Percentiles rank a stretch among this genome's conserved stretches.
These are phyloP conservation scores for Limnanthes douglasii DNA, from an alignment of 345 rosid genomes.

Conservation along the genomic window DNA sequence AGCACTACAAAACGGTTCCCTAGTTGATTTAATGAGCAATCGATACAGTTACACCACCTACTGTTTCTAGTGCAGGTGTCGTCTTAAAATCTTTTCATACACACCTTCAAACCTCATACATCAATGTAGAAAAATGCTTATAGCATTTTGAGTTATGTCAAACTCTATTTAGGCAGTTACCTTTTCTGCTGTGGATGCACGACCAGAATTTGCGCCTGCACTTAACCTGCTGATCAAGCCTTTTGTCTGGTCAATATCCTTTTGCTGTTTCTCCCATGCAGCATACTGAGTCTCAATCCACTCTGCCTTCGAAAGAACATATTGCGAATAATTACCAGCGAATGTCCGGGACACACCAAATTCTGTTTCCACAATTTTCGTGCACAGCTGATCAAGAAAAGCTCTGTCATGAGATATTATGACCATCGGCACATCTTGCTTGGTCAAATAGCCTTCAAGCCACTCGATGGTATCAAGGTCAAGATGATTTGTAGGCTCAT, in stretches of 20 bases:
- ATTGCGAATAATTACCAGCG: conserved; percentile 84
- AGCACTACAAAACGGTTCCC: no score
- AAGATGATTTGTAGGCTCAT: conserved; percentile 95
- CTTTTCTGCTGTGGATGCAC: conserved; percentile 97
- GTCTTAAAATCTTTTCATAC: no score
- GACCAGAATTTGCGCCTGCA: conserved; percentile 81
- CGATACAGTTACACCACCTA: no score
- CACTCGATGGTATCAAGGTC: conserved; percentile 96
- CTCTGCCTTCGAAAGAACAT: conserved; percentile 48
- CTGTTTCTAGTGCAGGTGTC: no score
- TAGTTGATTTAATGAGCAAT: no score
- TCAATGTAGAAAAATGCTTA: neutral
- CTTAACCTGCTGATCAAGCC: conserved; percentile 66
- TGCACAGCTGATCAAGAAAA: conserved; percentile 87
- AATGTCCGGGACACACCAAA: conserved; percentile 86
- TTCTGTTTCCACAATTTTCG: conserved; percentile 93
- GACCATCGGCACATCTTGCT: conserved; percentile 96
- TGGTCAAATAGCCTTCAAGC: conserved; percentile 84
- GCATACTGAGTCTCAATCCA: conserved; percentile 66
- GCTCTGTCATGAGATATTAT: conserved; percentile 95
- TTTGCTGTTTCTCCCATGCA: conserved; percentile 90
- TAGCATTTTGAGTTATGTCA: neutral
- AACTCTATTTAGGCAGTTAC: conserved; percentile 23
- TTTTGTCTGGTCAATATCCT: conserved; percentile 70
- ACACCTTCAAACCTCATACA: neutral